These are phyloP conservation scores for Scheffersomyces illinoinensis DNA, from an alignment of 1,139 yeast species.

Conservation along the genomic window DNA sequence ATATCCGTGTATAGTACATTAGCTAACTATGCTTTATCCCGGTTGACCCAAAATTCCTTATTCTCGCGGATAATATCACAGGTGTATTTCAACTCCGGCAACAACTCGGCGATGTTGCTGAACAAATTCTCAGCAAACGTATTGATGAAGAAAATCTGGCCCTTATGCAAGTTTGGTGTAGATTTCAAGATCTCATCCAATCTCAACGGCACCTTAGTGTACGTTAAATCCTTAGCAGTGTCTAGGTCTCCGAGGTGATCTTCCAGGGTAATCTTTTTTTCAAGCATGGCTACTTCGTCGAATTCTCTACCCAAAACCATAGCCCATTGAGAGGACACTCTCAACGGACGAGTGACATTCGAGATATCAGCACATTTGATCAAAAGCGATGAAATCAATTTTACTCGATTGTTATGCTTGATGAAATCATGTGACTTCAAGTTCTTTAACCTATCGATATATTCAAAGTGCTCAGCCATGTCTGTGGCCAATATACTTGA, in stretches of 20 bases:
- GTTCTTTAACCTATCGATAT: slow-evolving; percentile 52
- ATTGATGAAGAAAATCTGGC: slow-evolving; percentile 84
- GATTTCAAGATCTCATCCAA: slow-evolving; percentile 40
- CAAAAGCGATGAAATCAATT: slow-evolving; percentile 62
- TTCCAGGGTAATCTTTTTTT: slow-evolving; percentile 30
- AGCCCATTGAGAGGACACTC: slow-evolving; percentile 86
- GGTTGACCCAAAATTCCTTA: slow-evolving; percentile 41
- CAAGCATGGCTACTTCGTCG: slow-evolving; percentile 62
- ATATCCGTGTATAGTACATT: neutral
- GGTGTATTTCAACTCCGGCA: slow-evolving; percentile 59
- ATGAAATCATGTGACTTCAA: slow-evolving; percentile 20
- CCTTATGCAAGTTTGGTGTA: slow-evolving; percentile 58
- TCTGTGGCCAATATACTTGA: slow-evolving; percentile 81
- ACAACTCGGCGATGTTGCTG: slow-evolving; percentile 54
- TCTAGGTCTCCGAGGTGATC: slow-evolving; percentile 2
- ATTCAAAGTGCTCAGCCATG: slow-evolving; percentile 87
- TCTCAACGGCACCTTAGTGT: slow-evolving; percentile 29
- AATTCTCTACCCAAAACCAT: slow-evolving; percentile 74
- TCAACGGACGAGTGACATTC: slow-evolving; percentile 79
- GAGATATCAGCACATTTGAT: slow-evolving; percentile 95
- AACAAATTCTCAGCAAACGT: slow-evolving; percentile 82
- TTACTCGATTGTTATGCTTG: slow-evolving; percentile 27
- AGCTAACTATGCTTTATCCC: slow-evolving; percentile 1
- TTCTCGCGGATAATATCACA: slow-evolving; percentile 47
- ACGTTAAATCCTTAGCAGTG: slow-evolving; percentile 20